Evolutionary conservation across 2,329 filamentous ascomycete species (phyloP), one percentile per base, ranked within the genome.

Genomic region (Chlorencoelia australis): DNA sequence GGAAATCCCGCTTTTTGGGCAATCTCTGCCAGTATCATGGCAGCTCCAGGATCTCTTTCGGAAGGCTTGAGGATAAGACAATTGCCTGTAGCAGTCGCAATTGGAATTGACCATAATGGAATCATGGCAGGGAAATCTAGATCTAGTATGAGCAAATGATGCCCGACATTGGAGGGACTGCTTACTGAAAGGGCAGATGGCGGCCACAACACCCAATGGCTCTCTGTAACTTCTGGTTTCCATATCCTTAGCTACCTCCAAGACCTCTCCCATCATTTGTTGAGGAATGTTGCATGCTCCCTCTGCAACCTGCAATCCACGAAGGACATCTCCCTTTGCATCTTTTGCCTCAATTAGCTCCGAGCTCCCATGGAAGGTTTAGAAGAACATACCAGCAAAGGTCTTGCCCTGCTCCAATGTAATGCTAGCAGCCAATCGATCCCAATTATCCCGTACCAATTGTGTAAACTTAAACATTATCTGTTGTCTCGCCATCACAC

Each of bases 101-200:
- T 82, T 25, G 84, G 85, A 44, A 93, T 87, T 43, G 75, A 86
- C 84, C 84, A 93, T n/a, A 93, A 70, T 3, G 84, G 85, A 59
- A 93, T 91, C 84, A 93, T 93, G 51, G 84, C 84, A 28, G 84
- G 84, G 64, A 91, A 91, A 68, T 91, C 79, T 84, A 26, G 7
- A 13, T 19, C 42, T n/a, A n/a, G n/a, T n/a, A n/a, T n/a, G n/a
- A n/a, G n/a, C n/a, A n/a, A n/a, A n/a, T n/a, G n/a, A n/a, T n/a
- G n/a, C n/a, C n/a, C n/a, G n/a, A n/a, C n/a, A n/a, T n/a, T n/a
- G n/a, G 18, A 10, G 30, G 9, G 9, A 8, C 15, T 6, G 61
- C 78, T 60, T 59, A 85, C 79, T 91, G 58, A 91, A 91, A 2
- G 84, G 84, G 68, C 84, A 91, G 50, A 91, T 91, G 40, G 84